These are phyloP conservation scores for Albizia julibrissin DNA, from an alignment of 306 rosid genomes.

Conservation along the genomic window DNA sequence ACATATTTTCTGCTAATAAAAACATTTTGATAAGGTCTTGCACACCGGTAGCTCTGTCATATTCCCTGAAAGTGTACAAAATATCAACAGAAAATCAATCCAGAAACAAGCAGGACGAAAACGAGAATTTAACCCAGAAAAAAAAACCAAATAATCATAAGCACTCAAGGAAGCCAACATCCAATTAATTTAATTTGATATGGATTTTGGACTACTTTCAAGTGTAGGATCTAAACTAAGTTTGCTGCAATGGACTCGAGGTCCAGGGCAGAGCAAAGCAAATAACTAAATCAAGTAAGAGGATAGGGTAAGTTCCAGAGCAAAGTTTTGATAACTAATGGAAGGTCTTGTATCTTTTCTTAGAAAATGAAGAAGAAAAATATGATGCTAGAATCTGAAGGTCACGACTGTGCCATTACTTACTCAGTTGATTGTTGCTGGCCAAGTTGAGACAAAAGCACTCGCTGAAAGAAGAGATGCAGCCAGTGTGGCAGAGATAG, in stretches of 20 bases:
- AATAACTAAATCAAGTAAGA: slow-evolving; percentile 3
- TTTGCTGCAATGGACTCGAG: background rate
- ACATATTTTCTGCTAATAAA: slow-evolving; percentile 27
- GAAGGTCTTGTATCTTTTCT: background rate
- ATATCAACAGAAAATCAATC: slow-evolving; percentile 23
- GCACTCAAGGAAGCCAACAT: background rate
- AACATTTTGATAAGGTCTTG: slow-evolving; percentile 11
- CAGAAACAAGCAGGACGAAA: slow-evolving; percentile 18
- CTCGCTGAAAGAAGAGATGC: slow-evolving; percentile 65
- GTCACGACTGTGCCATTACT: slow-evolving; percentile 42
- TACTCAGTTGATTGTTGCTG: slow-evolving; percentile 70
- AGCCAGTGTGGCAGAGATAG: slow-evolving; percentile 37
- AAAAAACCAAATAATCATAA: too few relatives aligned
- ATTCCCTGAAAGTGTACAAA: slow-evolving; percentile 41
- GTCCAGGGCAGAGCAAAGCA: background rate
- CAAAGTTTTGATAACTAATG: too few relatives aligned
- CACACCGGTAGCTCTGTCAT: slow-evolving; percentile 48
- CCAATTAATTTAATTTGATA: background rate
- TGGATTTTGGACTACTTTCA: background rate
- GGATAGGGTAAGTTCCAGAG: background rate
- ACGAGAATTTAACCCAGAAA: too few relatives aligned
- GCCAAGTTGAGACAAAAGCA: slow-evolving; percentile 64
- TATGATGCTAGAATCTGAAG: slow-evolving; percentile 19
- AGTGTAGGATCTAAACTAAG: background rate
- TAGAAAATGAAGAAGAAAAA: background rate